phyloP scores from a whole-genome alignment of 768 basidiomycete species.

The Boletus vermiculosoides region DNA sequence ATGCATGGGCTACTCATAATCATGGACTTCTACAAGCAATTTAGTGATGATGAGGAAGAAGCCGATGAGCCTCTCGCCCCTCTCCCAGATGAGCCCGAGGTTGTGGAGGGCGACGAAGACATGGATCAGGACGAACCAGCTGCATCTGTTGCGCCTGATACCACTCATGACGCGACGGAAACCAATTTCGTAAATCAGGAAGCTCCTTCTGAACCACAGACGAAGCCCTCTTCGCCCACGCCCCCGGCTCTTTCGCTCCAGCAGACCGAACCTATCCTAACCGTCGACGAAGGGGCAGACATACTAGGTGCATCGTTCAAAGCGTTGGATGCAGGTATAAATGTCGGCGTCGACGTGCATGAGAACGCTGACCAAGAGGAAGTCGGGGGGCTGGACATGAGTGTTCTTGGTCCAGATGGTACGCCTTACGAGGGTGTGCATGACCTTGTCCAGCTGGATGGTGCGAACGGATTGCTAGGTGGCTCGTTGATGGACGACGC shows the following conservation, averaged over 20 bases:
- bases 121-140: constrained; percentile 63
- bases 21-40: constrained; percentile 54
- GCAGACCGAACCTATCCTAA: constrained; percentile 45
- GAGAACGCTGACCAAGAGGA: constrained; percentile 29
- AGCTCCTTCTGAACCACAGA: constrained; percentile 48
- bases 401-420: constrained; percentile 63
- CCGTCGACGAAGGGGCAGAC: constrained; percentile 38
- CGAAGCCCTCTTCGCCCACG: constrained; percentile 66
- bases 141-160: constrained; percentile 41
- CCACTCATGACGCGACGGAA: constrained; percentile 39
- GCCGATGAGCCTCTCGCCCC: constrained; percentile 79
- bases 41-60: constrained; percentile 82
- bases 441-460: constrained; percentile 57
- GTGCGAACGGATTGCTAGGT: constrained; percentile 53
- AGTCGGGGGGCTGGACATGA: constrained; percentile 59
- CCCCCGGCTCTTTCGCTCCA: constrained; percentile 59
- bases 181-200: constrained; percentile 35
- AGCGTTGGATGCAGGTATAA: constrained; percentile 48
- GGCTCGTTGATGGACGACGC: constrained; percentile 58
- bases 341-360: constrained; percentile 41
- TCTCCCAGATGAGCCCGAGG: constrained; percentile 74
- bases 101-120: constrained; percentile 73
- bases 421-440: constrained; percentile 51
- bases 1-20: neutral
- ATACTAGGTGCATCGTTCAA: constrained; percentile 57